Evolutionary conservation across 2,329 filamentous ascomycete species (phyloP).

Genomic region (Paecilomyces formosus): DNA sequence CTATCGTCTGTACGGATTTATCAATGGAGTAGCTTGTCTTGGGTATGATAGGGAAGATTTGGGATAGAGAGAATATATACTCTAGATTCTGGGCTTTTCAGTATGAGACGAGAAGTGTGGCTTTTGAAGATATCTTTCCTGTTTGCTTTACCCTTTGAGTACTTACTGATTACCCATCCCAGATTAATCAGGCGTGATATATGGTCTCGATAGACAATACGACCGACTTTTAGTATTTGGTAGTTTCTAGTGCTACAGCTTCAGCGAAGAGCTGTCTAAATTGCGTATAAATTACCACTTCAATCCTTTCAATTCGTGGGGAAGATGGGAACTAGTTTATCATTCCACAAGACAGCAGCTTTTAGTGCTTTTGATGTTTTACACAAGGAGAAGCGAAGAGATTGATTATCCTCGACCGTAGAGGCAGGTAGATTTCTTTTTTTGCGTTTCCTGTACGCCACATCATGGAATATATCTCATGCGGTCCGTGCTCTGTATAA

Average conservation of each 20-base stretch:
- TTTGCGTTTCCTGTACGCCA: not conserved
- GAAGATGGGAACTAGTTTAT: not conserved
- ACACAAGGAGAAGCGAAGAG: not conserved
- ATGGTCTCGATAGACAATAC: not conserved
- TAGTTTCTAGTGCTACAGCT: not conserved
- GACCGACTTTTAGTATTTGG: not conserved
- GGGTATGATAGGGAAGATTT: too few species aligned
- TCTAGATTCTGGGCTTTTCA: too few species aligned
- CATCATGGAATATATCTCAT: not conserved
- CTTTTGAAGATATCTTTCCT: too few species aligned
- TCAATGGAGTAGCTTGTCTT: too few species aligned
- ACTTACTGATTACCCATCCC: too few species aligned
- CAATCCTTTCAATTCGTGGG: not conserved
- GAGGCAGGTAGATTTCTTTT: not conserved
- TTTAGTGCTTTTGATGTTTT: not conserved
- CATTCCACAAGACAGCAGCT: not conserved
- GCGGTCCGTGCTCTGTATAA: not conserved
- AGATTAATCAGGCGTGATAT: not conserved
- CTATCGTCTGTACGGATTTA: too few species aligned
- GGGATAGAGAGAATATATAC: too few species aligned
- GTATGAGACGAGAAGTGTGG: too few species aligned
- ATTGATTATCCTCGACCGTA: not conserved
- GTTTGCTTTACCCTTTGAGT: too few species aligned
- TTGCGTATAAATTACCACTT: not conserved
- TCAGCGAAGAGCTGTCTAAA: not conserved